Evolutionary conservation across 2,329 filamentous ascomycete genomes (phyloP).

Genomic region (Hypoxylon sp.): DNA sequence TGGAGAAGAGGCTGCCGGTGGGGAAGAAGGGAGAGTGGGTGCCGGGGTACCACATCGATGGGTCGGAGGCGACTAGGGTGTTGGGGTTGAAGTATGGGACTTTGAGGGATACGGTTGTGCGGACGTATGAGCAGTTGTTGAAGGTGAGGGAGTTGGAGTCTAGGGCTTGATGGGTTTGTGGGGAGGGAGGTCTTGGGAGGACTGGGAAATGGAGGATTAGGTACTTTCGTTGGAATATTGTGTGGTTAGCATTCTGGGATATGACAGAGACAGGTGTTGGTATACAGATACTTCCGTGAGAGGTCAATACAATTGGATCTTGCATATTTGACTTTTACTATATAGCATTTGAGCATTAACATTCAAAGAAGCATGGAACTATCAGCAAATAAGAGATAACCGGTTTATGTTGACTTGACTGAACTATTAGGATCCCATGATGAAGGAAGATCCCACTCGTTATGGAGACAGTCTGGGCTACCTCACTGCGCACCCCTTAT

Average conservation of each 20-base stretch:
- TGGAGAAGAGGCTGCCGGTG: constrained; percentile 54
- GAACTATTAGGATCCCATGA: neutral
- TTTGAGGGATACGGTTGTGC: constrained; percentile 37
- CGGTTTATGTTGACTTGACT: neutral
- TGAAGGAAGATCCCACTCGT: neutral
- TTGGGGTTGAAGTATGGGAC: constrained; percentile 52
- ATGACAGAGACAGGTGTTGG: neutral
- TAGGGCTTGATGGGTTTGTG: constrained; percentile 17
- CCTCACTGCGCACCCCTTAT: no score
- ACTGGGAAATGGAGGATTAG: neutral
- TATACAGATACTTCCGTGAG: neutral
- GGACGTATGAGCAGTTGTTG: constrained; percentile 40
- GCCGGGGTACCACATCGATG: constrained; percentile 62
- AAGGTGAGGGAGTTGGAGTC: constrained; percentile 38
- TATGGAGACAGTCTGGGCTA: no score
- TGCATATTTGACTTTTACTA: neutral
- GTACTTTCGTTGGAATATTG: neutral
- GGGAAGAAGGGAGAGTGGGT: constrained; percentile 54
- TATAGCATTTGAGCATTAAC: neutral
- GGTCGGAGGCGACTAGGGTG: constrained; percentile 63
- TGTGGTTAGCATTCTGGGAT: neutral
- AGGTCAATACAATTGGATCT: neutral
- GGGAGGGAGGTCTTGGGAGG: neutral
- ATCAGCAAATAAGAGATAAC: neutral
- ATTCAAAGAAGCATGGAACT: neutral